Conservation (phyloP, 1,139 yeast species). For the Candida freyschussii region DNA sequence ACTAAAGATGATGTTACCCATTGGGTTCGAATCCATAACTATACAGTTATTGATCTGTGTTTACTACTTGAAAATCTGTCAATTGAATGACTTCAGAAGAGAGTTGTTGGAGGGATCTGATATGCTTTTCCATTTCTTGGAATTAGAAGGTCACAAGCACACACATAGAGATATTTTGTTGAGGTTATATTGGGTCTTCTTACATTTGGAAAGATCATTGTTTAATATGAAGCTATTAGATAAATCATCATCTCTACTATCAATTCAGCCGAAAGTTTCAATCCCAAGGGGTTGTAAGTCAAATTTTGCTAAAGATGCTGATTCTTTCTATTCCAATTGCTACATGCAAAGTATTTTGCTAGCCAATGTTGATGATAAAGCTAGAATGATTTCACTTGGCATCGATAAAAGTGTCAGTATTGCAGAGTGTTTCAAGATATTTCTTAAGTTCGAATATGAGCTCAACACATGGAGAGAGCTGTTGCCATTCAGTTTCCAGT, state of each 20-base stretch:
- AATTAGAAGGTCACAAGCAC: conserved; percentile 7
- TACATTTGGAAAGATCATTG: conserved; percentile 7
- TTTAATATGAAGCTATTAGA: conserved; percentile 6
- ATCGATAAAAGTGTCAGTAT: conserved; percentile 1
- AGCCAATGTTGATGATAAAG: conserved; percentile 10
- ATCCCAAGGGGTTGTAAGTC: conserved; percentile 10
- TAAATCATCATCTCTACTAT: conserved; percentile 4
- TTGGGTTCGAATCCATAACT: conserved; percentile 5
- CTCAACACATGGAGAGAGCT: conserved; percentile 8
- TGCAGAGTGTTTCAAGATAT: conserved; percentile 5
- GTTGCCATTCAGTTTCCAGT: conserved; percentile 8
- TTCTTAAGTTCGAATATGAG: conserved; percentile 8
- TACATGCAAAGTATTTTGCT: conserved; percentile 8
- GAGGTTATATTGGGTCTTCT: conserved; percentile 8
- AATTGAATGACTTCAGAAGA: conserved; percentile 5
- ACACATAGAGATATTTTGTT: conserved; percentile 8
- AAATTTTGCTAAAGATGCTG: conserved; percentile 8
- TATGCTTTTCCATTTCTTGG: conserved; percentile 5
- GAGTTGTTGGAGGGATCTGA: conserved; percentile 8
- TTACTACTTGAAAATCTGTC: conserved; percentile 7
- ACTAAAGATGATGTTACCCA: conserved; percentile 3
- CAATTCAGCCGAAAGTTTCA: conserved; percentile 5
- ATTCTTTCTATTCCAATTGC: conserved; percentile 9
- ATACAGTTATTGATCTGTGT: conserved; percentile 7
- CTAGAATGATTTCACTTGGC: conserved; percentile 1